Conservation (phyloP, 139 green algal species). For the Picochlorum sp. region DNA sequence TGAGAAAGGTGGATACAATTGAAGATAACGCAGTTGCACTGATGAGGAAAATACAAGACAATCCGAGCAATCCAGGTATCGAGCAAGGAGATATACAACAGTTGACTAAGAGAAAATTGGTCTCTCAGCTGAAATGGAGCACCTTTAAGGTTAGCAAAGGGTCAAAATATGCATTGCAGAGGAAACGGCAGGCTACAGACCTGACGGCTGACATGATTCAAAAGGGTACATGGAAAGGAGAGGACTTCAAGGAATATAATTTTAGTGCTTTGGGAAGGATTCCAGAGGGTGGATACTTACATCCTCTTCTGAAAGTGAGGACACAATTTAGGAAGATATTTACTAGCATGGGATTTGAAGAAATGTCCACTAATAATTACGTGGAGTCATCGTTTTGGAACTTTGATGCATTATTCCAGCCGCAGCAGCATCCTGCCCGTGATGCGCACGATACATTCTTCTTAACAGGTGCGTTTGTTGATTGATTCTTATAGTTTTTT, state of each 20-base stretch:
- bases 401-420: conserved; percentile 98
- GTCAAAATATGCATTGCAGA: conserved; percentile 88
- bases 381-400: conserved; percentile 96
- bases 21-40: conserved; percentile 51
- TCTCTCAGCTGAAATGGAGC: conserved; percentile 59
- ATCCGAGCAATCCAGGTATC: not conserved
- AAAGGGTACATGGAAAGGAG: conserved; percentile 71
- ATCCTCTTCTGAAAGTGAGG: conserved; percentile 95
- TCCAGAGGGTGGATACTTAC: conserved; percentile 67
- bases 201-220: conserved; percentile 89
- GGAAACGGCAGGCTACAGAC: conserved; percentile 83
- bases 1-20: conserved; percentile 42
- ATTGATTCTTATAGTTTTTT: not conserved
- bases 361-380: conserved; percentile 91
- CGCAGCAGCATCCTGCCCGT: conserved; percentile 92
- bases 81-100: conserved; percentile 8
- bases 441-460: conserved; percentile 99
- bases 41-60: conserved; percentile 3
- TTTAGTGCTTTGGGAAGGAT: conserved; percentile 75
- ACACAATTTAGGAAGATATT: conserved; percentile 92
- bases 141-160: conserved; percentile 80
- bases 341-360: conserved; percentile 83
- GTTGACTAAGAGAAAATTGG: conserved; percentile 77
- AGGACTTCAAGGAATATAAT: conserved; percentile 96
- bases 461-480: conserved; percentile 47